Conservation (phyloP, 1,284 basidiomycete genomes). For the Microbotryum saponariae region DNA sequence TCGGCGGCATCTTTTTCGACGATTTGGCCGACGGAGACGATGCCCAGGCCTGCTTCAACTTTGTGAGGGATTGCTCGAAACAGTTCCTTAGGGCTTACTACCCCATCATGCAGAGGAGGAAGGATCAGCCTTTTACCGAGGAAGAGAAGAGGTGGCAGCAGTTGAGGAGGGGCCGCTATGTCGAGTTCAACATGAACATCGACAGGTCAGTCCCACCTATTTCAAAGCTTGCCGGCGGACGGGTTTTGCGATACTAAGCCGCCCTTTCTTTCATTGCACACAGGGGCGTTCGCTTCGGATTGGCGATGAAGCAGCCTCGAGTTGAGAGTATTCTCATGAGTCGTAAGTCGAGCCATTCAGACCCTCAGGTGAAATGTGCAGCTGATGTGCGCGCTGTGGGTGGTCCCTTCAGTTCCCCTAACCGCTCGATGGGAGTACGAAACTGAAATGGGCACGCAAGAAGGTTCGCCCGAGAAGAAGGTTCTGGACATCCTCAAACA, state of each 20-base stretch:
- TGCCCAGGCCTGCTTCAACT: conserved; percentile 61
- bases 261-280: too few relatives aligned
- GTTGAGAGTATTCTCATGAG: conserved; percentile 92
- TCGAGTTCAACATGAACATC: conserved; percentile 88
- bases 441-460: conserved; percentile 62
- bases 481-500: conserved; percentile 60
- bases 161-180: conserved; percentile 76
- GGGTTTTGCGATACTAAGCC: too few relatives aligned
- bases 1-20: conserved; percentile 97
- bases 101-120: conserved; percentile 63
- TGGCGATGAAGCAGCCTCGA: conserved; percentile 80
- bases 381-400: conserved; percentile 1
- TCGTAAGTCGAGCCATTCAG: conserved; percentile 24
- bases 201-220: conserved; percentile 46
- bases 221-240: too few relatives aligned
- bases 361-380: not conserved
- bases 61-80: conserved; percentile 62
- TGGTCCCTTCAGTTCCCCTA: conserved; percentile 54
- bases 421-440: conserved; percentile 91
- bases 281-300: conserved; percentile 52
- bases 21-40: conserved; percentile 58
- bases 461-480: conserved; percentile 63
- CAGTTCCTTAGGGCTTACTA: conserved; percentile 82
- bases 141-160: conserved; percentile 76
- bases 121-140: conserved; percentile 54